phyloP scores from a whole-genome alignment of 1,139 yeast species.

The Geotrichum reessii region DNA sequence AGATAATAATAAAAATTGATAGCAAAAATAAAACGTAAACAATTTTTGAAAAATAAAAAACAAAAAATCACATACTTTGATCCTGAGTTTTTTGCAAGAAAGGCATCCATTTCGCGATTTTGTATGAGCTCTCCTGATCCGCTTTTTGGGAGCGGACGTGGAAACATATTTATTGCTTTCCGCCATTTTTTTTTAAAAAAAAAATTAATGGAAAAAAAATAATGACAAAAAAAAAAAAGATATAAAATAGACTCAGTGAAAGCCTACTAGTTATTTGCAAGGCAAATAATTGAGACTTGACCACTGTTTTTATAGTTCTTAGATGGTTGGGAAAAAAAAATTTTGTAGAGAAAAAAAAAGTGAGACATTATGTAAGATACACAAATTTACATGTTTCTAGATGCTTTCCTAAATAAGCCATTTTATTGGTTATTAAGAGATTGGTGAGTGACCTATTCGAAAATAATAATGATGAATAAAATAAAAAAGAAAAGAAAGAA shows the following conservation, averaged over 20 bases:
- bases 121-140: slow-evolving; percentile 16
- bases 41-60: not conserved
- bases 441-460: too few relatives aligned
- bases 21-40: too few relatives aligned
- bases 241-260: not conserved
- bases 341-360: not conserved
- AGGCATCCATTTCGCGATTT: slow-evolving; percentile 18
- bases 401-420: not conserved
- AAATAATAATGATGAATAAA: too few relatives aligned
- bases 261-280: not conserved
- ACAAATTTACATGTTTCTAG: not conserved
- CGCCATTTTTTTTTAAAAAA: not conserved
- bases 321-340: not conserved
- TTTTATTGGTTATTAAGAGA: not conserved
- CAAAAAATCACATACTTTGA: slow-evolving; percentile 8
- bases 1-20: too few relatives aligned
- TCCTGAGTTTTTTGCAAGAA: slow-evolving; percentile 17
- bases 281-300: not conserved
- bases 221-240: not conserved
- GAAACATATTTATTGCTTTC: not conserved
- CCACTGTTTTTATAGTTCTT: not conserved
- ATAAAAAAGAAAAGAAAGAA: not conserved
- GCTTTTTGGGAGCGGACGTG: slow-evolving; percentile 4
- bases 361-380: not conserved
- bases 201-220: not conserved